Evolutionary conservation across 768 basidiomycete genomes (phyloP), one percentile per base, ranked within the genome.

Genomic region (Phanerodontia chrysosporium): DNA sequence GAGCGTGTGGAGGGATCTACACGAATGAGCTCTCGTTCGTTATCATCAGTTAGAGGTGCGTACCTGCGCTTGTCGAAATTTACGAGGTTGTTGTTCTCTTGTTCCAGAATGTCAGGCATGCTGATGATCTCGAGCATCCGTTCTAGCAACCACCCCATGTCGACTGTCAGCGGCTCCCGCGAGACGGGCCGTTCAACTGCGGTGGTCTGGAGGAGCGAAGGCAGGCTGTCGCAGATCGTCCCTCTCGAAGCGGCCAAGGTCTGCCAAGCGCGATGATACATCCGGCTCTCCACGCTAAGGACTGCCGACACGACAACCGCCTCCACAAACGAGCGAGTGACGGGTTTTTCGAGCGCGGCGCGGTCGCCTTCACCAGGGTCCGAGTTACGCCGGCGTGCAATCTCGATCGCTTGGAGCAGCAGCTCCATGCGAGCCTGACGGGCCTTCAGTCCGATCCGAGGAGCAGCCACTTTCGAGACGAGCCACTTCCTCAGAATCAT

Each of bases 11-110:
- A 93, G 71, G 61, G 88, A 83, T 64, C 91, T 92, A 61, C 10
- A 60, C 27, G 2, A 22, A 44, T 42, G 30, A 46, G 44, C 28
- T 48, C 21, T 21, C 21, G 5, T 7, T 14, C 4, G 28, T 16
- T n/a, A 8, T 29, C 24, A 48, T 28, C 22, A 45, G 18, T 61
- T 56, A 48, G 16, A 22, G 35, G 39, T 45, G 28, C 80, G 57
- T 65, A 90, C 90, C 91, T 83, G 62, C 92, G 81, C 66, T 94
- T 94, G 62, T 92, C 87, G 64, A 92, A 83, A 66, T 92, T 93
- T 46, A 94, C 80, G 36, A 93, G 79, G 36, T 75, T 79, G 45
- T 80, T 78, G 35, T 77, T 78, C 61, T 84, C 83, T 35, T 80
- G 78, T 49, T 84, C 81, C 8, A 90, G 72, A 16, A 85, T 76